Evolutionary conservation across 768 basidiomycete species (phyloP), one percentile per base, ranked within the genome.

Genomic region (Leccinum uliginosum): DNA sequence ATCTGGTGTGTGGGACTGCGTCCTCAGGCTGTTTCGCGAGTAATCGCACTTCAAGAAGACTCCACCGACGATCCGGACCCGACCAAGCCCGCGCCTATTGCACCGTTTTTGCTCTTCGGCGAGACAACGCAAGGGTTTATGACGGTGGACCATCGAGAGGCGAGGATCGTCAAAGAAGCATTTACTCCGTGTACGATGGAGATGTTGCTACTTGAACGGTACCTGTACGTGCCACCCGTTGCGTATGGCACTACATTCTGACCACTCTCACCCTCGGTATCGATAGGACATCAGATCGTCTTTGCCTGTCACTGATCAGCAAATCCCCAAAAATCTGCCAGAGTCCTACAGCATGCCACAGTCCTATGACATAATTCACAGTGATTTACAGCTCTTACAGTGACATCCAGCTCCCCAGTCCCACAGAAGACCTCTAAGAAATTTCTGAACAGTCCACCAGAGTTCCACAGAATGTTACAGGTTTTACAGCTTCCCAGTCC

Each of bases 111-210:
- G 0, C 55, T 80, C 19, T 63, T 58, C 34, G 77, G 78, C 4
- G 79, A 80, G 59, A 73, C 73, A 1, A 21, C 54, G 2, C 77
- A 78, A 57, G 79, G 70, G 1, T 74, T 80, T 55, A 54, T 80
- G 61, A 74, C 73, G 0, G 65, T 67, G 8, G 56, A 61, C 24
- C 64, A 71, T 58, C 52, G 54, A 51, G 50, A 70, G 3, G 56
- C 58, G 5, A 50, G 29, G 43, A 45, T 53, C 17, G 8, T 8
- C 3, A 38, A 32, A 2, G 66, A 72, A 0, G 0, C 0, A 2
- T 54, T 56, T 11, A 55, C 6, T 27, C 17, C 19, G 10, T 51
- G 21, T 2, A 46, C 50, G 11, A 51, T 56, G 12, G 35, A 49
- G 1, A 3, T n/a, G 5, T 6, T 68, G 9, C 59, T 59, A 24